Evolutionary conservation across 139 green algal species (phyloP).

Genomic region (Chlorella sp.): DNA sequence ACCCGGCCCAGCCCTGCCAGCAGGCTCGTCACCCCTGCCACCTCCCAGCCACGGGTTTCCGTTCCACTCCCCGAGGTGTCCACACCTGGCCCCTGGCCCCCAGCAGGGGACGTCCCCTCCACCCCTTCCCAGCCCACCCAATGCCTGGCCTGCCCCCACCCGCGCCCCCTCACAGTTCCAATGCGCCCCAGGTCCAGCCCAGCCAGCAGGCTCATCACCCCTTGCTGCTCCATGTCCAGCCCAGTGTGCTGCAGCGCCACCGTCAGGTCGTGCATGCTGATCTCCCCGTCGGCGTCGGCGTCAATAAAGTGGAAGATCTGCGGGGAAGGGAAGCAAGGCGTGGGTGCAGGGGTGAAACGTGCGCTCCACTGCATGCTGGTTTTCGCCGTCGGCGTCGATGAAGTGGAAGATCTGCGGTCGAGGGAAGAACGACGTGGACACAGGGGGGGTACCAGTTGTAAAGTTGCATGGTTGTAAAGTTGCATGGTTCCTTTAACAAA

Average conservation of each 20-base stretch:
- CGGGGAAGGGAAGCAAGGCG: no score
- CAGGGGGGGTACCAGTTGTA: background rate
- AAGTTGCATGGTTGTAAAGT: no score
- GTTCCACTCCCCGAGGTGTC: no score
- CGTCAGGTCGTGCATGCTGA: constrained; percentile 65
- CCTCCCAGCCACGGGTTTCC: constrained; percentile 23
- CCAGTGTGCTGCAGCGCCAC: constrained; percentile 55
- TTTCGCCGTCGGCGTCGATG: constrained; percentile 66
- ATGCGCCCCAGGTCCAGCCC: constrained; percentile 38
- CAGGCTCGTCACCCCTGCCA: constrained; percentile 24
- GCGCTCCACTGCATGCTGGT: constrained; percentile 68
- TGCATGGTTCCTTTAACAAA: no score
- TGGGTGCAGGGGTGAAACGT: no score
- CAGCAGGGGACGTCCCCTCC: background rate
- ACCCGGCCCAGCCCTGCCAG: constrained; percentile 36
- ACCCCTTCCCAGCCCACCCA: background rate
- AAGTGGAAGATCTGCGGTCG: constrained; percentile 59
- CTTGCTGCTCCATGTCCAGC: constrained; percentile 27
- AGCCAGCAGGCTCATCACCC: constrained; percentile 23
- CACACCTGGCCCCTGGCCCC: background rate
- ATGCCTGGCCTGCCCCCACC: no score
- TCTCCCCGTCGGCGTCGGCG: constrained; percentile 62
- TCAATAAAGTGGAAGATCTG: constrained; percentile 71
- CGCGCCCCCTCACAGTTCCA: background rate
- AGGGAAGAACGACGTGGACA: no score